A percentile compares a stretch with the other conserved stretches of the same genome.
These are phyloP conservation scores for Trichophyton rubrum DNA, from an alignment of 2,329 filamentous ascomycete species.

Conservation along the genomic window DNA sequence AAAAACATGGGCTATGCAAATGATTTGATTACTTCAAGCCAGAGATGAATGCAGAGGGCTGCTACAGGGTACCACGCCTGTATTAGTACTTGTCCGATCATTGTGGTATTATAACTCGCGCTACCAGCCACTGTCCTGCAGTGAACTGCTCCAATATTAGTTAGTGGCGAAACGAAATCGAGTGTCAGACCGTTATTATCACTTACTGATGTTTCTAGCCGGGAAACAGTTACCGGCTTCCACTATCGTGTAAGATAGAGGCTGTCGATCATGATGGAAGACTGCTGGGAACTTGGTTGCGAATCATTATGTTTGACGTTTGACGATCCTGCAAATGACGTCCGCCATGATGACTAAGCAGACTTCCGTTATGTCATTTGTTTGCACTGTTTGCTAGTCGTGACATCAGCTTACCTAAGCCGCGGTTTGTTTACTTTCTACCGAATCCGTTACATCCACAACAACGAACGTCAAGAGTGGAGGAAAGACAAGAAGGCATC, in stretches of 20 bases:
- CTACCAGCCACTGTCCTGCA: no score
- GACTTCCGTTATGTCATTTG: neutral
- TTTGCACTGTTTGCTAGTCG: neutral
- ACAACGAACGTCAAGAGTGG: neutral
- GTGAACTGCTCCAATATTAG: neutral
- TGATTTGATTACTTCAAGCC: no score
- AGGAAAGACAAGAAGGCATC: neutral
- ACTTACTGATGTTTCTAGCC: no score
- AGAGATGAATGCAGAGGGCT: neutral
- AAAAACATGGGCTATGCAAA: neutral
- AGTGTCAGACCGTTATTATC: no score
- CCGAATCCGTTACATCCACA: neutral
- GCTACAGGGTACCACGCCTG: neutral
- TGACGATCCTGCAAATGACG: neutral
- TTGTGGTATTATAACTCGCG: no score
- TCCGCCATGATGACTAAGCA: neutral
- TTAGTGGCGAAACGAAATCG: no score
- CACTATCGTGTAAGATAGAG: no score
- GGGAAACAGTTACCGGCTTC: neutral
- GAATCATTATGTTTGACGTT: neutral
- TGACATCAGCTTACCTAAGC: conserved; percentile 1
- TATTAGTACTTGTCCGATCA: no score
- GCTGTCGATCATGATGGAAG: no score
- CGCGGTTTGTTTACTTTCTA: neutral
- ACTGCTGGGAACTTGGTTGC: no score